phyloP scores from a whole-genome alignment of 2,329 filamentous ascomycete species.

The Fusarium sp. region DNA sequence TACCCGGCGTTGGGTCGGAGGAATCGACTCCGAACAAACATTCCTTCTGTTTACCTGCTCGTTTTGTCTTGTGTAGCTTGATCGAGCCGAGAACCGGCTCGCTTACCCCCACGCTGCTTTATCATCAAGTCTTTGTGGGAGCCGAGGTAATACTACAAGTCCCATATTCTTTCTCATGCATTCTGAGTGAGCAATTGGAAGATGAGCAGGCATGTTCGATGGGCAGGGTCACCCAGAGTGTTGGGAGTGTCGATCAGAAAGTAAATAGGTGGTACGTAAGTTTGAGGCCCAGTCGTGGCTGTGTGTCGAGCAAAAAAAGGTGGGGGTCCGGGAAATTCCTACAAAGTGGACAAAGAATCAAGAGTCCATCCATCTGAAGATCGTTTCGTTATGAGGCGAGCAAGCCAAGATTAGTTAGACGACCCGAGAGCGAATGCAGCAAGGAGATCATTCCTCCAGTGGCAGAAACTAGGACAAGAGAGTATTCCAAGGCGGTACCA shows the following conservation, averaged over 20 bases:
- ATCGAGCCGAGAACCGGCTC: neutral
- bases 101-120: neutral
- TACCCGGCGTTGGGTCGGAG: neutral
- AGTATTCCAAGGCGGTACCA: neutral
- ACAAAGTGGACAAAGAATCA: neutral
- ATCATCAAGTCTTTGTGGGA: neutral
- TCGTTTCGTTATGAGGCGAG: neutral
- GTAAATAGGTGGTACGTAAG: neutral
- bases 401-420: fast-evolving
- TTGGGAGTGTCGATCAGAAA: neutral
- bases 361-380: neutral
- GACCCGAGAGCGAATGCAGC: fast-evolving
- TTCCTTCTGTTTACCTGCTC: neutral
- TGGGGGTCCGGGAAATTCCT: neutral
- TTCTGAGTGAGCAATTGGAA: neutral
- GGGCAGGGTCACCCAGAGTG: neutral
- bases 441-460: neutral
- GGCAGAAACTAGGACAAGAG: neutral
- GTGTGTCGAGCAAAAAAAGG: neutral
- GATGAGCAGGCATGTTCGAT: neutral
- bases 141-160: neutral
- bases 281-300: neutral
- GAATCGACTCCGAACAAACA: neutral
- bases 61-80: neutral
- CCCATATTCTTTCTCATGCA: neutral